Base-by-base conservation (phyloP, 805 yeast genomes). In the Wickerhamiella australiensis region DNA sequence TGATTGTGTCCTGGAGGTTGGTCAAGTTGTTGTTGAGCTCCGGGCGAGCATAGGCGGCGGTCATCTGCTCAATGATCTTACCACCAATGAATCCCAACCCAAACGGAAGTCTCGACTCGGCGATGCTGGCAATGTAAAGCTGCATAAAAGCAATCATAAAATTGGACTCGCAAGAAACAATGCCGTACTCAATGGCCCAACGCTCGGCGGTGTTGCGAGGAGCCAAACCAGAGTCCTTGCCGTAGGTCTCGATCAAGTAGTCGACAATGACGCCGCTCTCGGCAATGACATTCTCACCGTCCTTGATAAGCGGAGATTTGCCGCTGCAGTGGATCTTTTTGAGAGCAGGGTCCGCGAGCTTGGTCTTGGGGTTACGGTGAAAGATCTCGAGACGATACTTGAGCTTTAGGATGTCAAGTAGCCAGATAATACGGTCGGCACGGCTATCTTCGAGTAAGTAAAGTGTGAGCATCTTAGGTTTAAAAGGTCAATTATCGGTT, bases 241-340 rank as follows among this genome's bases (percentile, higher is more conserved):
- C 85, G 55, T 71, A 78, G 50, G 75, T 63, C 20, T 61, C 60
- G 50, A 78, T 61, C 25, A 81, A 56, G 58, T 76, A 77, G 50
- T 72, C 72, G 46, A 76, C 62, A 37, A 81, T 78, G 38, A 70
- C 69, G 2, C 82, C 86, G 13, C 80, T 72, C 62, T 81, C 88
- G 12, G 76, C 76, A 40, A 79, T 52, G 1, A 65, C 57, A 23
- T 54, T 57, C 40, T 65, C 66, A n/a, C 46, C 53, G 33, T 70
- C 58, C 53, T 75, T 80, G 43, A 82, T 55, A 1, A 80, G 62
- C 1, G 88, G 88, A 0, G 78, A 66, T 59, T 79, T 80, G 1
- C 85, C 86, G 17, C 75, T 63, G 11, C 82, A 80, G 59, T 77
- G 81, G 12, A 78, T 63, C 31, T 73, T 65, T 54, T 68, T 68